phyloP scores from a whole-genome alignment of 208 protist species.

The Strigomonas culicis region DNA sequence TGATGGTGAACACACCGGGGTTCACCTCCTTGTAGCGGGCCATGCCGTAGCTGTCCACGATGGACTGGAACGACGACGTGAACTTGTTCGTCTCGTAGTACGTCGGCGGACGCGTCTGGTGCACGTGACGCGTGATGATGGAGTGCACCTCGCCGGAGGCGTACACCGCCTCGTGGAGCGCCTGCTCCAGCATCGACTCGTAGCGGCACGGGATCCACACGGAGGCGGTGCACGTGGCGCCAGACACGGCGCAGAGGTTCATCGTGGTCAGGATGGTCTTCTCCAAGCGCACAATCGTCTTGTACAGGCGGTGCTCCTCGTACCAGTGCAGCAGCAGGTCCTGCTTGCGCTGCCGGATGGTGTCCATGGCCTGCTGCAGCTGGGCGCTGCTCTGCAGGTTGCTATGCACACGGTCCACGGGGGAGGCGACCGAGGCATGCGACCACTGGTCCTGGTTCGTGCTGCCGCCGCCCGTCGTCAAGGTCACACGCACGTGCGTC shows the following conservation, averaged over 20 bases:
- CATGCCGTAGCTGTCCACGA: constrained; percentile 98
- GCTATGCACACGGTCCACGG: no score
- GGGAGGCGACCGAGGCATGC: no score
- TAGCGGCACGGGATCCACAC: constrained; percentile 82
- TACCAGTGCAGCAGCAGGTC: constrained; percentile 40
- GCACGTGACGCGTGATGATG: constrained; percentile 76
- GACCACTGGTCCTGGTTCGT: no score
- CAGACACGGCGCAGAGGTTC: constrained; percentile 93
- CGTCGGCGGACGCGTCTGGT: constrained; percentile 93
- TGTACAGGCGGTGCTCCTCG: constrained; percentile 38
- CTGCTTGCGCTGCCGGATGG: constrained; percentile 31
- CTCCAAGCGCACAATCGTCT: constrained; percentile 44
- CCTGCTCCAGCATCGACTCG: constrained; percentile 38
- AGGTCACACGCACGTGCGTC: no score
- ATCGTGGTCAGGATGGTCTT: constrained; percentile 59
- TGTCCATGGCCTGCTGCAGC: constrained; percentile 20
- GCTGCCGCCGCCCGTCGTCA: no score
- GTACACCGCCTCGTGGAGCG: constrained; percentile 45
- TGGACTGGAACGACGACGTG: constrained; percentile 94
- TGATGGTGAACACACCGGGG: constrained; percentile 94
- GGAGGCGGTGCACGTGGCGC: constrained; percentile 86
- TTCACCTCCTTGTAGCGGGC: constrained; percentile 93
- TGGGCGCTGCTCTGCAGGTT: not conserved
- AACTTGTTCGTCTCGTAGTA: constrained; percentile 96
- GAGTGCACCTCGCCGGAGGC: constrained; percentile 74